Evolutionary conservation across 2,329 filamentous ascomycete species (phyloP).

Genomic region (Xylaria sp.): DNA sequence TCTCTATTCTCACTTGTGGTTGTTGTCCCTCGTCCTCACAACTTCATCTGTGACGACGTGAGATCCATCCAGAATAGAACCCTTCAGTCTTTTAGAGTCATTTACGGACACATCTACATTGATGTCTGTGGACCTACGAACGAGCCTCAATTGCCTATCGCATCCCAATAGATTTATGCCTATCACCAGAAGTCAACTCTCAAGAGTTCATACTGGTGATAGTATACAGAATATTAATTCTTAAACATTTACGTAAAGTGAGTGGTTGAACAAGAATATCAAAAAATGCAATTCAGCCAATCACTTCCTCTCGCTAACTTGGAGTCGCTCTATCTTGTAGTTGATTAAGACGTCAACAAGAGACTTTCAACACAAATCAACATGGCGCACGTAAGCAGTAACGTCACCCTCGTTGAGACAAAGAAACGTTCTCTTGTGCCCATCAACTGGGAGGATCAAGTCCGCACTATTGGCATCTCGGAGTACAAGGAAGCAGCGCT

Average conservation of each 20-base stretch:
- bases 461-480: conserved; percentile 71
- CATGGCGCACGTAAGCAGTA: conserved; percentile 57
- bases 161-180: conserved; percentile 68
- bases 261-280: conserved; percentile 33
- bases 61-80: conserved; percentile 33
- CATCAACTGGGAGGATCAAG: conserved; percentile 62
- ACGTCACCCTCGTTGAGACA: conserved; percentile 45
- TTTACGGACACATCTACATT: conserved; percentile 57
- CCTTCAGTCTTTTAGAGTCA: conserved; percentile 40
- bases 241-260: conserved; percentile 46
- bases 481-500: conserved; percentile 78
- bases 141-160: conserved; percentile 66
- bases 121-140: conserved; percentile 70
- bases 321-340: conserved; percentile 15
- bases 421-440: conserved; percentile 62
- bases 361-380: conserved; percentile 47
- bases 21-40: conserved; percentile 34
- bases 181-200: conserved; percentile 66
- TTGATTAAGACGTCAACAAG: conserved; percentile 31
- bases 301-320: conserved; percentile 13
- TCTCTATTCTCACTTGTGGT: conserved; percentile 9
- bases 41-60: conserved; percentile 39
- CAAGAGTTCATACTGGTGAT: conserved; percentile 66
- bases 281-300: background rate
- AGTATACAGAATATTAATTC: conserved; percentile 65